Conservation (phyloP, 495 filamentous ascomycete genomes). For the Talaromyces liani region DNA sequence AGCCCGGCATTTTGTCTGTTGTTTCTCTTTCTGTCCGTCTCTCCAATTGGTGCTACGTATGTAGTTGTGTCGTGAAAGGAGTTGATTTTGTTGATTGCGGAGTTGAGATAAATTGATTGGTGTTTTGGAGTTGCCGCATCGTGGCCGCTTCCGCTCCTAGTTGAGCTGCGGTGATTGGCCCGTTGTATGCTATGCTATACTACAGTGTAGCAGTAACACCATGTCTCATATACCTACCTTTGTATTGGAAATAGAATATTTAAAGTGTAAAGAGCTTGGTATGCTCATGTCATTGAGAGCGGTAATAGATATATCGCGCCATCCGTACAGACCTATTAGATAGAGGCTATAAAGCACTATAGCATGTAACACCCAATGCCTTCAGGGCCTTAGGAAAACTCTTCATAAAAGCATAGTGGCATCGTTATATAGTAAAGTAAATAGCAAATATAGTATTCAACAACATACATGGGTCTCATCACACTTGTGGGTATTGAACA, state of each 20-base stretch:
- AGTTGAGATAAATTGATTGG: neutral
- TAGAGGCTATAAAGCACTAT: neutral
- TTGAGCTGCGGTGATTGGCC: slow-evolving; percentile 6
- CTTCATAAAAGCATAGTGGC: neutral
- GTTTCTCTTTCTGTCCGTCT: neutral
- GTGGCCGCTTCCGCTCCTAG: slow-evolving; percentile 7
- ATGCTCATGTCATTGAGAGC: neutral
- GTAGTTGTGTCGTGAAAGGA: neutral
- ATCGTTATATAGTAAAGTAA: slow-evolving; percentile 2
- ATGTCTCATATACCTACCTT: neutral
- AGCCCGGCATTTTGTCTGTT: slow-evolving; percentile 33
- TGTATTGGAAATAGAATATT: neutral
- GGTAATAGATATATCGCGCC: neutral
- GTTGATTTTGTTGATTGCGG: neutral
- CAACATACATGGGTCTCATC: slow-evolving; percentile 7
- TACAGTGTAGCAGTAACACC: neutral
- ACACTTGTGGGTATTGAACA: slow-evolving; percentile 10
- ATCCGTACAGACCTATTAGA: neutral
- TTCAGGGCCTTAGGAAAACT: neutral
- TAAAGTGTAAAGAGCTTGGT: neutral
- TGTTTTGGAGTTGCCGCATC: slow-evolving; percentile 5
- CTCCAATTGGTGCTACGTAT: neutral
- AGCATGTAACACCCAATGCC: too few relatives aligned
- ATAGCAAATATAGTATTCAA: slow-evolving; percentile 1
- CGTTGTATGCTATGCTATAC: neutral